Base-by-base conservation (phyloP, 2,329 filamentous ascomycete species). In the Monosporascus ibericus region DNA sequence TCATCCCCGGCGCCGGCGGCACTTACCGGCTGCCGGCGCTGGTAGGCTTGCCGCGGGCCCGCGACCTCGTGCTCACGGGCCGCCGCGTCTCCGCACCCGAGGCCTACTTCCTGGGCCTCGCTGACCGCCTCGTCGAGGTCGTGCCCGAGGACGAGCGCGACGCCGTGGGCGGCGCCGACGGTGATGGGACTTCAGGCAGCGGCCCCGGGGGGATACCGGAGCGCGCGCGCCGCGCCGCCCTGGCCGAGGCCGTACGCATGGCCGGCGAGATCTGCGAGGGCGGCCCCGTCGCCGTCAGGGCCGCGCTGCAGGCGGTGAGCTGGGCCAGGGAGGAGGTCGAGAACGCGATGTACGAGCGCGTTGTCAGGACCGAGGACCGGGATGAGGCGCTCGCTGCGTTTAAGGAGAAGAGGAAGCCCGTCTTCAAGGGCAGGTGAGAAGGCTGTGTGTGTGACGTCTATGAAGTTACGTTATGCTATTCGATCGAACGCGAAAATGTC, bases 1-100 rank as follows among this genome's bases (percentile, higher is more conserved):
- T 99, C 67, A 88, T 99, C 58, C 94, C 94, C 3, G 94, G 94
- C 54, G 94, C 92, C 2, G 94, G 94, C 44, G 94, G 92, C 55
- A 97, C 92, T 1, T 90, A 90, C 70, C 86, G 94, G 9, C 83
- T 99, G 1, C 90, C 91, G 1, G 81, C 79, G 8, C 72, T 99
- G 20, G 86, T 99, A 58, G 94, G 94, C 5, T 73, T 87, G 24
- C 77, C 80, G 25, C 84, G 91, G 51, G 94, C 94, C n/a, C 80
- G 92, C 48, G 92, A 99, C 69, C 74, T 97, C 63, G 87, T 97
- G 49, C 76, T 97, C 8, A 97, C 92, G 0, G 94, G 94, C 3
- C 82, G 94, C n/a, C 79, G 90, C 44, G 88, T 99, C 14, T 79
- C 80, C 8, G 92, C 84, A 0, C 75, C 88, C 1, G 94, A 97